Evolutionary conservation across 805 yeast genomes (phyloP).

Genomic region (Huiozyma sinensis): DNA sequence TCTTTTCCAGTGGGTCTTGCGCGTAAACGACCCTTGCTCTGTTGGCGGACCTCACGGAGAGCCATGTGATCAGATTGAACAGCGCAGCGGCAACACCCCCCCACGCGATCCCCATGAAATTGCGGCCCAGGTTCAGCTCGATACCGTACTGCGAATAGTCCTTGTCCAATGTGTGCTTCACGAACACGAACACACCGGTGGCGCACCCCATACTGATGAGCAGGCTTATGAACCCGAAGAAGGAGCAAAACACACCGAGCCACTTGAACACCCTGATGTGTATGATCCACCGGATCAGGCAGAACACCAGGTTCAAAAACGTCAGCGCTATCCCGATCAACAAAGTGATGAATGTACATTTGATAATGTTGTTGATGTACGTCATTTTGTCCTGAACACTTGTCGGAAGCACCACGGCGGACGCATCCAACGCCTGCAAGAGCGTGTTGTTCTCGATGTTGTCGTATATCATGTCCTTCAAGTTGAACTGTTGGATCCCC

Average conservation of each 20-base stretch:
- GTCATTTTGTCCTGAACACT: conserved; percentile 37
- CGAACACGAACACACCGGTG: conserved; percentile 48
- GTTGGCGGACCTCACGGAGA: conserved; percentile 13
- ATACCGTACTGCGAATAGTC: conserved; percentile 42
- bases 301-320: conserved; percentile 32
- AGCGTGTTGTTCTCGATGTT: conserved; percentile 22
- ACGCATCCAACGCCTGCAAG: conserved; percentile 9
- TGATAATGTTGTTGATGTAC: conserved; percentile 37
- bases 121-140: conserved; percentile 37
- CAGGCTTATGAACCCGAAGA: conserved; percentile 32
- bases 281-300: conserved; percentile 26
- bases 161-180: conserved; percentile 42
- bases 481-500: conserved; percentile 22
- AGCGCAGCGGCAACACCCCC: conserved; percentile 42
- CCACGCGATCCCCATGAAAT: conserved; percentile 56
- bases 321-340: conserved; percentile 38
- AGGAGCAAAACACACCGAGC: conserved; percentile 37
- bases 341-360: conserved; percentile 50
- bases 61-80: conserved; percentile 33
- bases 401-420: conserved; percentile 42
- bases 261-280: conserved; percentile 37
- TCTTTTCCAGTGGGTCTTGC: conserved; percentile 14
- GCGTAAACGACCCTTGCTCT: conserved; percentile 8
- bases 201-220: conserved; percentile 42
- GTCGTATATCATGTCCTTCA: conserved; percentile 16